Conservation (phyloP, 2,329 filamentous ascomycete species). For the Falciphora oryzae region DNA sequence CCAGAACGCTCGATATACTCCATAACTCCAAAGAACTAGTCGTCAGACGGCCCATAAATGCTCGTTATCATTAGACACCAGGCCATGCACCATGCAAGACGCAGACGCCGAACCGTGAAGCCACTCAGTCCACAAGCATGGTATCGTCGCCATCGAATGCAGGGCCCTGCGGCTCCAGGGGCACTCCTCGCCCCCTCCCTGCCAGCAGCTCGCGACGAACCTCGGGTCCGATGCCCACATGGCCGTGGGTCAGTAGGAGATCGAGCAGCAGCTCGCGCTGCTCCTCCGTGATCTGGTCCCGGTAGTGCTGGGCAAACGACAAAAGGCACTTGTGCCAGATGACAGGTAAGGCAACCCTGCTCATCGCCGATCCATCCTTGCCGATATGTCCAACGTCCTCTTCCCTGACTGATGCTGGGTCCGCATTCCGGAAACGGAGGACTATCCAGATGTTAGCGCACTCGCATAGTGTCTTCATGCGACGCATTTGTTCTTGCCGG, state of each 20-base stretch:
- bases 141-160: slow-evolving; percentile 77
- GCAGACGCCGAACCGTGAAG: too few species aligned
- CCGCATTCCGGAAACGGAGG: slow-evolving; percentile 66
- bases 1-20: neutral
- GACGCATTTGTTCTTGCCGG: neutral
- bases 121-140: slow-evolving; percentile 62
- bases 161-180: slow-evolving; percentile 51
- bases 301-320: slow-evolving; percentile 88
- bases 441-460: neutral
- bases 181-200: slow-evolving; percentile 76
- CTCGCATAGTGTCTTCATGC: neutral
- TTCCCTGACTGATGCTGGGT: slow-evolving; percentile 49
- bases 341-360: slow-evolving; percentile 60
- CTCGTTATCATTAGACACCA: neutral
- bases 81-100: neutral
- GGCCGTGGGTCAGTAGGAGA: slow-evolving; percentile 75
- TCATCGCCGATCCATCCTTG: slow-evolving; percentile 31
- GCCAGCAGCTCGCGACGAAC: slow-evolving; percentile 83
- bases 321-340: slow-evolving; percentile 95
- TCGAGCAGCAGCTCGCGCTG: slow-evolving; percentile 86
- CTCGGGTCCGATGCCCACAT: slow-evolving; percentile 84
- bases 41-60: neutral
- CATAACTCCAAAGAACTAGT: neutral
- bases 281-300: slow-evolving; percentile 89
- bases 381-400: slow-evolving; percentile 34